Evolutionary conservation across 2,329 filamentous ascomycete species (phyloP).

Genomic region (Metarhizium brunneum): DNA sequence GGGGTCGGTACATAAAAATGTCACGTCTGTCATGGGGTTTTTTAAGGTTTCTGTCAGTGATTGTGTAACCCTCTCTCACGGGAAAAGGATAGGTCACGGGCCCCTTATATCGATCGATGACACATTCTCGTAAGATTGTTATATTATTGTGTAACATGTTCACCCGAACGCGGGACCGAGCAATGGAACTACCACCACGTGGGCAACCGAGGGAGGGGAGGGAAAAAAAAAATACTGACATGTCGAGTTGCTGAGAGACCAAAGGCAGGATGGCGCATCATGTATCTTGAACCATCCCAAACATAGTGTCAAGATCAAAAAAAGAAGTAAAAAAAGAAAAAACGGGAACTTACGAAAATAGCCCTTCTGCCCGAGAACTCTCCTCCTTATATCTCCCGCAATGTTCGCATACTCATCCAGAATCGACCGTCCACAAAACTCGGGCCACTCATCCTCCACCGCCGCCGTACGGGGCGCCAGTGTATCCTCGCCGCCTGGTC

Average conservation of each 20-base stretch:
- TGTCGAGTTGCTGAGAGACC: background rate
- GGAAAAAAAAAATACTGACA: background rate
- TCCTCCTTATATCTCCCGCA: constrained; percentile 20
- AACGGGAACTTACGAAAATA: constrained; percentile 27
- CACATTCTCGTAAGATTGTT: constrained; percentile 2
- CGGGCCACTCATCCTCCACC: constrained; percentile 20
- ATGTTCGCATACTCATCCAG: constrained; percentile 24
- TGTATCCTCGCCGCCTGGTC: constrained; percentile 5
- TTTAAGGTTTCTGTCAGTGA: background rate
- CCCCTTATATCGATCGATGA: background rate
- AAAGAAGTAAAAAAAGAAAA: background rate
- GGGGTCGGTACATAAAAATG: constrained; percentile 30
- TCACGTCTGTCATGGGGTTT: constrained; percentile 18
- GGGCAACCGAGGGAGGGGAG: background rate
- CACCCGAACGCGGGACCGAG: background rate
- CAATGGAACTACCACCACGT: background rate
- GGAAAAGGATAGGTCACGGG: background rate
- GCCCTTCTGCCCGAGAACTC: constrained; percentile 17
- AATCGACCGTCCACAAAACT: constrained; percentile 18
- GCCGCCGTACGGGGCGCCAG: constrained; percentile 8
- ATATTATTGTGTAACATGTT: background rate
- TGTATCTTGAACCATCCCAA: background rate
- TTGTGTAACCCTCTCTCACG: constrained; percentile 6
- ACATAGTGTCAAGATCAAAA: background rate
- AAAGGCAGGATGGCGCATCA: no score